These are phyloP conservation scores for Zalaria obscura DNA, from an alignment of 2,329 filamentous ascomycete species.

Conservation along the genomic window DNA sequence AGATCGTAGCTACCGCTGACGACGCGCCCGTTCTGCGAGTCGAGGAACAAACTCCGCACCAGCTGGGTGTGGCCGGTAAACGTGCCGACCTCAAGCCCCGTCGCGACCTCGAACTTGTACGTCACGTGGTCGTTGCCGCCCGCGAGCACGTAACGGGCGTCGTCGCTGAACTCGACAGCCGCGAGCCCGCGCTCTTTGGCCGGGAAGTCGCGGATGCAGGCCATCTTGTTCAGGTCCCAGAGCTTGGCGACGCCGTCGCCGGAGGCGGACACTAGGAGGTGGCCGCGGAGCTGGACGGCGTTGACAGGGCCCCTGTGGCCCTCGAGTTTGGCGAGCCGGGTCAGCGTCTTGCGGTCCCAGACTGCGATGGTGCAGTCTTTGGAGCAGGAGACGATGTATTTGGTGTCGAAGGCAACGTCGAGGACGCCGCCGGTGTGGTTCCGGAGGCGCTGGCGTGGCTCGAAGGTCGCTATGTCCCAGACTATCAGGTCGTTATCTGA, in stretches of 20 bases:
- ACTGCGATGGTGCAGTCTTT: constrained; percentile 91
- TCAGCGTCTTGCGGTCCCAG: constrained; percentile 74
- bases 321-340: constrained; percentile 60
- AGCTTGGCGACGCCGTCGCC: constrained; percentile 88
- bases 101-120: constrained; percentile 89
- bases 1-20: constrained; percentile 90
- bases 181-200: constrained; percentile 88
- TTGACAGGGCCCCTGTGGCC: constrained; percentile 91
- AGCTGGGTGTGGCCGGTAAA: constrained; percentile 74
- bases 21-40: constrained; percentile 71
- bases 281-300: constrained; percentile 85
- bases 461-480: constrained; percentile 72
- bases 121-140: constrained; percentile 94
- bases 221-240: constrained; percentile 85
- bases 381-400: constrained; percentile 90
- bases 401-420: constrained; percentile 83
- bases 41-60: constrained; percentile 81
- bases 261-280: constrained; percentile 83
- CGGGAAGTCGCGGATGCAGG: constrained; percentile 77
- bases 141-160: constrained; percentile 83
- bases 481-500: constrained; percentile 87
- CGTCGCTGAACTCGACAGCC: constrained; percentile 90
- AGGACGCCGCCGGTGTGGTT: constrained; percentile 80
- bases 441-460: constrained; percentile 61
- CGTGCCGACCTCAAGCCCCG: constrained; percentile 66